Evolutionary conservation across 495 filamentous ascomycete genomes (phyloP), one percentile per base, ranked within the genome.

Genomic region (Hypomontagnella monticulosa): DNA sequence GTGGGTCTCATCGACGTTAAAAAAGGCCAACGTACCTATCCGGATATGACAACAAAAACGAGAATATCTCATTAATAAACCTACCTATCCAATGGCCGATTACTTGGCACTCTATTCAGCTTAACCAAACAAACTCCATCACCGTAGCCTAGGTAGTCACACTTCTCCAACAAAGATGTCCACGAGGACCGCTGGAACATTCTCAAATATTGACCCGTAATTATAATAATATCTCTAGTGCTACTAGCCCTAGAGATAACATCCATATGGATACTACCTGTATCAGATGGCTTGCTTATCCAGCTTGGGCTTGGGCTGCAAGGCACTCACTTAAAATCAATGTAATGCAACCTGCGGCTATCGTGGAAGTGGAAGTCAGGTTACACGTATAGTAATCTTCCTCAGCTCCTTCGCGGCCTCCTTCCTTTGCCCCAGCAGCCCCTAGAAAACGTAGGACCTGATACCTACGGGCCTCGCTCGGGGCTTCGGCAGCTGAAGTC

Each of bases 301-400:
- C 32, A 50, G 50, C 18, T 30, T 30, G 36, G 63, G 50, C 18
- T 30, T 30, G 36, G 63, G 57, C 57, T 56, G 57, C 57, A 61
- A 66, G 63, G 57, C 55, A 65, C 61, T 33, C 33, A 32, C 12
- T 18, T 16, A 40, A 40, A 40, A 40, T 27, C 23, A 27, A 47
- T 43, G 9, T 15, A 14, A 49, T 23, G 59, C 36, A 43, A 30
- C 18, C 48, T 55, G 62, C 62, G 63, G 63, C 56, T 66, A 69
- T 69, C 66, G 66, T 63, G 66, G 46, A 55, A 56, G 66, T 63
- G 66, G 46, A 55, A 56, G 34, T 36, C 19, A 44, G 36, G 59
- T 68, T 64, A 54, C 57, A 54, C 64, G 36, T 61, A 63, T 40
- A 62, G 53, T 67, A 67, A 61, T 67, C 49, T 34, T 42, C 54